Evolutionary conservation across 176 grass and related monocot species (phyloP).

Genomic region (Bolboschoenus planiculmis): DNA sequence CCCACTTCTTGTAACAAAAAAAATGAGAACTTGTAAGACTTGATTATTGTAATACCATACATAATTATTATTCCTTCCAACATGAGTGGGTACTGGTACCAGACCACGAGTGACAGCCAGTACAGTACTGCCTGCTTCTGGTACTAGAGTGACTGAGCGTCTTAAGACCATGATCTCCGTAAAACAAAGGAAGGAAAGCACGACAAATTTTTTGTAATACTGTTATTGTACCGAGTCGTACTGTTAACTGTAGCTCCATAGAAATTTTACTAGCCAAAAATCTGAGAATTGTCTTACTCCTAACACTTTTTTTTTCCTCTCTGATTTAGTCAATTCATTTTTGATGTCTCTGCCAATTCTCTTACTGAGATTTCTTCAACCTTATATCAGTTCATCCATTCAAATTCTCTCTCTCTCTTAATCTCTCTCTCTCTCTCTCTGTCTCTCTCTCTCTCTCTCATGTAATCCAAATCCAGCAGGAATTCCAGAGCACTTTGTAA

Average conservation of each 20-base stretch:
- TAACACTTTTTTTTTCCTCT: neutral
- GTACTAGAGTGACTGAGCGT: neutral
- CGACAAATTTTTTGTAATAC: neutral
- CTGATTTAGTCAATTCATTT: neutral
- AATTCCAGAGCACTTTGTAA: neutral
- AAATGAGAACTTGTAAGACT: neutral
- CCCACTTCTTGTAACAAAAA: neutral
- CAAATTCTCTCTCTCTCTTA: neutral
- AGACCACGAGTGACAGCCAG: neutral
- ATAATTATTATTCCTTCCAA: neutral
- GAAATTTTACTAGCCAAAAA: neutral
- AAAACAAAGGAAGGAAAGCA: neutral
- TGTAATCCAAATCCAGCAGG: slow-evolving; percentile 8
- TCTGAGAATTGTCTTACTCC: neutral
- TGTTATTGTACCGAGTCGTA: neutral
- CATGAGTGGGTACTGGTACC: neutral
- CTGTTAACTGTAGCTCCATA: neutral
- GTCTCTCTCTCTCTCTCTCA: neutral
- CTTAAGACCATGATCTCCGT: neutral
- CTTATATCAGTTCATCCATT: neutral
- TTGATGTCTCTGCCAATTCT: neutral
- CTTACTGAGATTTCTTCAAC: neutral
- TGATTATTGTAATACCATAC: neutral
- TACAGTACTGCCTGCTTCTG: neutral
- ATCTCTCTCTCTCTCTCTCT: neutral